A percentile compares a stretch with the other conserved stretches of the same genome.
Evolutionary conservation across 306 rosid species (phyloP).

Genomic region (Psophocarpus tetragonolobus): DNA sequence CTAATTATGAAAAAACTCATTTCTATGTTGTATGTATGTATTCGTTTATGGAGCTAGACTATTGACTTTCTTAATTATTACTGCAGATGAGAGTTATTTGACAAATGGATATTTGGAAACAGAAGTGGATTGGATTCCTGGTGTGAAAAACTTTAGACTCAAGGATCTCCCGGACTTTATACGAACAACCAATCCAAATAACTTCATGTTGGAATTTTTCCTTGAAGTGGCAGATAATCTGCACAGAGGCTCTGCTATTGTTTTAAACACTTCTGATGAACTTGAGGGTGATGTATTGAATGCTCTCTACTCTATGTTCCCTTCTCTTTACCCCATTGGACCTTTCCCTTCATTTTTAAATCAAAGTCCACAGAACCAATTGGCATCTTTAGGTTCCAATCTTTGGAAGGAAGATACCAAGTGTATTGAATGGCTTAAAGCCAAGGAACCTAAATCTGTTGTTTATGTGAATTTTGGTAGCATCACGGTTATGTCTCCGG

Average conservation of each 20-base stretch:
- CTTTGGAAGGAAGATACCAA: not conserved
- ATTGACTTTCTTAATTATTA: too few species aligned
- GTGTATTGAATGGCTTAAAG: not conserved
- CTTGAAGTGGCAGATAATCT: not conserved
- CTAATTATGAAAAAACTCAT: too few species aligned
- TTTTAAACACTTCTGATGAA: conserved; percentile 14
- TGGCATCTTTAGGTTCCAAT: not conserved
- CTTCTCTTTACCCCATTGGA: not conserved
- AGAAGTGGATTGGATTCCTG: conserved; percentile 25
- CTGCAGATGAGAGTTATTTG: conserved; percentile 31
- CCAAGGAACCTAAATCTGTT: too few species aligned
- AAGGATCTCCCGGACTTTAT: not conserved
- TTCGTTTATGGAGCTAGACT: too few species aligned
- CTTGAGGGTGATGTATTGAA: conserved; percentile 25
- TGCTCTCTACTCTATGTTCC: not conserved
- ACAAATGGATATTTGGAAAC: conserved; percentile 8
- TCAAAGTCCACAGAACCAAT: not conserved
- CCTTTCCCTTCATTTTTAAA: not conserved
- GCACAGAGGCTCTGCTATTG: not conserved
- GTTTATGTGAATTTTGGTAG: too few species aligned
- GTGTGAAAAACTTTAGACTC: conserved; percentile 24
- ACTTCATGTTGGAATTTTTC: not conserved
- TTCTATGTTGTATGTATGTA: too few species aligned
- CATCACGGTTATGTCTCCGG: too few species aligned
- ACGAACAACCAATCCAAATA: not conserved